phyloP scores from a whole-genome alignment of 2,329 filamentous ascomycete genomes.

The Penicillium aurantiogriseum region DNA sequence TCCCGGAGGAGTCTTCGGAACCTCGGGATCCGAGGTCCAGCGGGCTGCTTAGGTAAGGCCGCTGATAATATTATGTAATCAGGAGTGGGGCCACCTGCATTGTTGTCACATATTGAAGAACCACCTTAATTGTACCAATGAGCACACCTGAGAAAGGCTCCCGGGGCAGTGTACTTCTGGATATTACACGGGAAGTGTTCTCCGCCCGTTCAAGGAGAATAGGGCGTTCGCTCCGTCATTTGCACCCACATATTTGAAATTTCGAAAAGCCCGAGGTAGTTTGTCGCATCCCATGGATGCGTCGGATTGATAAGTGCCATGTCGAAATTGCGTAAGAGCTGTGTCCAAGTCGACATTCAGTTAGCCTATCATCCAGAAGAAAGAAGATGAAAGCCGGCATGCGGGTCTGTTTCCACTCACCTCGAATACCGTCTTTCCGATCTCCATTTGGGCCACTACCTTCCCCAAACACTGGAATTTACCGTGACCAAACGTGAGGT shows the following conservation, averaged over 20 bases:
- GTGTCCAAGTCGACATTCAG: not conserved
- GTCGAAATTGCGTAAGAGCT: conserved; percentile 22
- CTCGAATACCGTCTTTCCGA: conserved; percentile 18
- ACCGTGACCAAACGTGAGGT: conserved; percentile 18
- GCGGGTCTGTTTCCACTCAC: conserved; percentile 1
- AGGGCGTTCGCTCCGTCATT: conserved; percentile 9
- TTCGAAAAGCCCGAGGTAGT: conserved; percentile 18
- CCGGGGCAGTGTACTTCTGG: not conserved
- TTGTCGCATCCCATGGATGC: conserved; percentile 16
- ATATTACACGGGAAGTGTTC: not conserved
- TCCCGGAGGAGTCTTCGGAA: no score
- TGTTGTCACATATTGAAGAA: not conserved
- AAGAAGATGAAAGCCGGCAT: not conserved
- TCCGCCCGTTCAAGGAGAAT: not conserved
- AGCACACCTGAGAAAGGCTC: no score
- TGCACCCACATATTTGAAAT: conserved; percentile 22
- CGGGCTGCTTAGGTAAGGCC: no score
- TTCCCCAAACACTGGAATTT: conserved; percentile 21
- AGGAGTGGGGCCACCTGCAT: no score
- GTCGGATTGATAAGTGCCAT: conserved; percentile 17
- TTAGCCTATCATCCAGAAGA: not conserved
- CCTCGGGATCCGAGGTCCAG: no score
- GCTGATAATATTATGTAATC: no score
- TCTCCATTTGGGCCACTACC: conserved; percentile 19
- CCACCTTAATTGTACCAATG: not conserved